Evolutionary conservation across 441 rosid species (phyloP).

Genomic region (Hura crepitans): DNA sequence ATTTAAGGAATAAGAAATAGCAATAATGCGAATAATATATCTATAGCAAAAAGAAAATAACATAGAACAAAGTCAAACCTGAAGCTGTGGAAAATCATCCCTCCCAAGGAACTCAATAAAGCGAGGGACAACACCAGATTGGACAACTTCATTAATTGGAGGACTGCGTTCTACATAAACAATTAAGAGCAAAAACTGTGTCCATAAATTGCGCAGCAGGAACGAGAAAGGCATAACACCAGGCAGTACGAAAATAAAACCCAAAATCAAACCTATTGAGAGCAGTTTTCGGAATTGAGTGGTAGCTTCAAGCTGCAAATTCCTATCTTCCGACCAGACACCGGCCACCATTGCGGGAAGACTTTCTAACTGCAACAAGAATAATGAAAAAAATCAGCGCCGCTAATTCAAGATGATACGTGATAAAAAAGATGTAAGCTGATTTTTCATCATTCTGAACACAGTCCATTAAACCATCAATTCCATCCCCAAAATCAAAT

Average conservation of each 20-base stretch:
- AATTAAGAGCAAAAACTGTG: neutral
- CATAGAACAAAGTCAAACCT: slow-evolving; percentile 36
- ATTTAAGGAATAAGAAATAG: neutral
- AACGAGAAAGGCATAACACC: neutral
- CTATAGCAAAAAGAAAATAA: neutral
- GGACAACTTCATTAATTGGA: slow-evolving; percentile 77
- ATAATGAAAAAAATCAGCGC: slow-evolving; percentile 7
- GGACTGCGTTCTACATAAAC: slow-evolving; percentile 56
- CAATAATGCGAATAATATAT: neutral
- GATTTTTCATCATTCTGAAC: too few relatives aligned
- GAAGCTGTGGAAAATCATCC: slow-evolving; percentile 69
- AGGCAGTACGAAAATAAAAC: neutral
- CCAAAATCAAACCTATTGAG: slow-evolving; percentile 49
- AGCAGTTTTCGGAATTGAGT: slow-evolving; percentile 71
- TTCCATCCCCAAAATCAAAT: slow-evolving; percentile 1
- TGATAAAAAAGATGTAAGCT: neutral
- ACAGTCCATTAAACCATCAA: neutral
- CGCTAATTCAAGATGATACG: neutral
- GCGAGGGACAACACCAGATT: slow-evolving; percentile 73
- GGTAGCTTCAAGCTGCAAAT: slow-evolving; percentile 60
- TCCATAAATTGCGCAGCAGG: neutral
- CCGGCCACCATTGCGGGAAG: slow-evolving; percentile 64
- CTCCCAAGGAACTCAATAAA: slow-evolving; percentile 72
- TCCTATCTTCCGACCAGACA: slow-evolving; percentile 53
- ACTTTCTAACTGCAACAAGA: slow-evolving; percentile 52